Conservation (phyloP, 2,329 filamentous ascomycete species). For the Beauveria scarabaeidicola region DNA sequence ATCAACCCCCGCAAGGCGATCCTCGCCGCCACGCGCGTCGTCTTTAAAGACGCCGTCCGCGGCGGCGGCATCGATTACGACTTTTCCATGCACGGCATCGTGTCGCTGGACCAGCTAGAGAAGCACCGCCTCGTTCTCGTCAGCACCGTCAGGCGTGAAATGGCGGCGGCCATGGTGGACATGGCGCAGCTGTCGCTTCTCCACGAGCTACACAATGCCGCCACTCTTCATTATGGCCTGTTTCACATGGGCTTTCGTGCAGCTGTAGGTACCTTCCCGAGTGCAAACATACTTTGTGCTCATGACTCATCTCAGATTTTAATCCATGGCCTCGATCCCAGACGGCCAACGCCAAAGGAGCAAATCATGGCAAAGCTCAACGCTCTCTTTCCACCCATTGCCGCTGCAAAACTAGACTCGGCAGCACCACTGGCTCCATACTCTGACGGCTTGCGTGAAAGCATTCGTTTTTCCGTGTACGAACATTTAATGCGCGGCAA, state of each 20-base stretch:
- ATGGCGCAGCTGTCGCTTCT: constrained; percentile 16
- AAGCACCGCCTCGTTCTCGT: constrained; percentile 19
- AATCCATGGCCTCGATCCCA: constrained; percentile 16
- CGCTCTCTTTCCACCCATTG: constrained; percentile 24
- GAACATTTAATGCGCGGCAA: constrained; percentile 24
- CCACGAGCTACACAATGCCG: constrained; percentile 23
- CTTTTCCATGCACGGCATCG: constrained; percentile 23
- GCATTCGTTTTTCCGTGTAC: constrained; percentile 27
- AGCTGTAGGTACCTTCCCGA: constrained; percentile 19
- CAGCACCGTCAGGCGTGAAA: constrained; percentile 4
- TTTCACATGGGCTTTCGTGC: constrained; percentile 27
- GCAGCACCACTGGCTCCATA: constrained; percentile 22
- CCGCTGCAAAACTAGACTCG: constrained; percentile 16
- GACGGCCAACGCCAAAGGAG: constrained; percentile 7
- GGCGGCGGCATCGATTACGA: constrained; percentile 21
- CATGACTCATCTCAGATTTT: constrained; percentile 19
- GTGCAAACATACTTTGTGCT: neutral
- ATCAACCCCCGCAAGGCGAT: constrained; percentile 23
- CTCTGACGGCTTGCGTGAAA: constrained; percentile 25
- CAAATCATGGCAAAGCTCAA: constrained; percentile 25
- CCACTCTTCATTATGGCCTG: constrained; percentile 21
- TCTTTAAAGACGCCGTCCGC: constrained; percentile 21
- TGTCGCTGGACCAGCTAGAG: constrained; percentile 25
- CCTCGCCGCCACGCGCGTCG: constrained; percentile 15
- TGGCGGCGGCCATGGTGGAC: constrained; percentile 9